Conservation (phyloP, 768 basidiomycete genomes). For the Boletus pseudopeckii region DNA sequence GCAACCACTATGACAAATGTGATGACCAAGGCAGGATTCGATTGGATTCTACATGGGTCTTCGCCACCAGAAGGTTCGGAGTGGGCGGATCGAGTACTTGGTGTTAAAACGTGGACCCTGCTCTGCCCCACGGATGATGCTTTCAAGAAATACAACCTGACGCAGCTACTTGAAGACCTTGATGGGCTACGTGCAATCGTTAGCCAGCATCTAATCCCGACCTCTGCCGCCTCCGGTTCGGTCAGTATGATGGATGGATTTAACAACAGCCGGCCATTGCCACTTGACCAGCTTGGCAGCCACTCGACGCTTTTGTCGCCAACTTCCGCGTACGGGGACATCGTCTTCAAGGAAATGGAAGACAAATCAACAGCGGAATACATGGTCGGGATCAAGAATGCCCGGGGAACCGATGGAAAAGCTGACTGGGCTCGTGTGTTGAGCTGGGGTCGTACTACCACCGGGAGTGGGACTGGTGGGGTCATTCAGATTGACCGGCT, state of each 20-base stretch:
- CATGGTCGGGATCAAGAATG: conserved; percentile 72
- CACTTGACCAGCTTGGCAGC: conserved; percentile 64
- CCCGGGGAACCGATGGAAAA: conserved; percentile 59
- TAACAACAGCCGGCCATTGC: conserved; percentile 70
- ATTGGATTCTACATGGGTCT: conserved; percentile 88
- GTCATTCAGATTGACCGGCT: conserved; percentile 85
- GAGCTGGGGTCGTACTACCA: conserved; percentile 75
- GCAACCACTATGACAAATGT: conserved; percentile 86
- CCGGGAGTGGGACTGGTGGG: conserved; percentile 72
- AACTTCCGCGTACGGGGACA: conserved; percentile 68
- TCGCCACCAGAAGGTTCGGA: conserved; percentile 66
- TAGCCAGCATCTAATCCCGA: conserved; percentile 72
- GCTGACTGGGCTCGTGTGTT: conserved; percentile 64
- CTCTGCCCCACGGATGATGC: conserved; percentile 91
- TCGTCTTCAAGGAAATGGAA: conserved; percentile 65
- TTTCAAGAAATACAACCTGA: conserved; percentile 84
- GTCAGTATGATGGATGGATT: conserved; percentile 34
- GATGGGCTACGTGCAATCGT: conserved; percentile 58
- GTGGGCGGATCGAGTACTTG: conserved; percentile 53
- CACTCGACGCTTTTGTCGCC: conserved; percentile 77
- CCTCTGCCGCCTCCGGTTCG: conserved; percentile 25
- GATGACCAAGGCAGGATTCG: conserved; percentile 79
- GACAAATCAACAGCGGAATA: conserved; percentile 43
- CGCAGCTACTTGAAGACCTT: conserved; percentile 57
- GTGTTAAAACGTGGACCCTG: conserved; percentile 73